phyloP scores from a whole-genome alignment of 129 eudicot species.

The Sambucus nigra region DNA sequence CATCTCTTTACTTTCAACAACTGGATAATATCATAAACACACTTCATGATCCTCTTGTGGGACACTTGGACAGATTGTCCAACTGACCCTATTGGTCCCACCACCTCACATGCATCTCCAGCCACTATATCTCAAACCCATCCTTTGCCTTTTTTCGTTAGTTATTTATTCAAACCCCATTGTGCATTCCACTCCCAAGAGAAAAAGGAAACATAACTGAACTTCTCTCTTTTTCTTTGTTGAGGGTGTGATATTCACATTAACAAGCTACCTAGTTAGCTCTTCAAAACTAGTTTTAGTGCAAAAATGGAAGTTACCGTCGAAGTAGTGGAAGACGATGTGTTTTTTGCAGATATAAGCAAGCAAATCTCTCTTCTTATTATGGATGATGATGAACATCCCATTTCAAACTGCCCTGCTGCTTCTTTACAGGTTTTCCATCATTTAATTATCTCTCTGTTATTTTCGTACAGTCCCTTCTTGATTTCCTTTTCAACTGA shows the following conservation, averaged over 20 bases:
- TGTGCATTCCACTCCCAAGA: constrained; percentile 9
- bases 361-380: constrained; percentile 77
- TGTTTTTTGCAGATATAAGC: constrained; percentile 79
- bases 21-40: constrained; percentile 55
- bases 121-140: background rate
- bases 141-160: constrained; percentile 8
- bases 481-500: too few relatives aligned
- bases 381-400: constrained; percentile 79
- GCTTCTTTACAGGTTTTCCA: constrained; percentile 50
- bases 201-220: background rate
- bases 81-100: constrained; percentile 32
- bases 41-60: constrained; percentile 38
- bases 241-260: background rate
- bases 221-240: background rate
- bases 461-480: too few relatives aligned
- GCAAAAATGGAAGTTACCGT: constrained; percentile 22
- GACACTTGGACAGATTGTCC: constrained; percentile 51
- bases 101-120: constrained; percentile 44
- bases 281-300: background rate
- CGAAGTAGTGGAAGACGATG: constrained; percentile 84
- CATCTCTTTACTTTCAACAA: constrained; percentile 41
- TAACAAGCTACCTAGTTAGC: background rate
- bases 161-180: constrained; percentile 24
- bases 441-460: constrained; percentile 7
- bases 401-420: constrained; percentile 39